These are phyloP conservation scores for Hypsizygus marmoreus DNA, from an alignment of 768 basidiomycete genomes.

Conservation along the genomic window DNA sequence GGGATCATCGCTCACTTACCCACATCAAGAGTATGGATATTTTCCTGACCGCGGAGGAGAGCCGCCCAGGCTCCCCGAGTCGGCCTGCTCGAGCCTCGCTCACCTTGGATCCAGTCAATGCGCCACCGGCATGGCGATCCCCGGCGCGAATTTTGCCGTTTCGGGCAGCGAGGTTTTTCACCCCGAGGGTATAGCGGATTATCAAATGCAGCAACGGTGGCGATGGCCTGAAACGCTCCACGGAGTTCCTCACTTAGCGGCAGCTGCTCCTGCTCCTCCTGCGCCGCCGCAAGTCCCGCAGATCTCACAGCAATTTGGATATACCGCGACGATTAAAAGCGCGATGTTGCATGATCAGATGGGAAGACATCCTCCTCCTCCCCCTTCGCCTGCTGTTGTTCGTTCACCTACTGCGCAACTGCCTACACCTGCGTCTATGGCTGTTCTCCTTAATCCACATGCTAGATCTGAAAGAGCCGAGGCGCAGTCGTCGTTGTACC, in stretches of 20 bases:
- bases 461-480: constrained; percentile 31
- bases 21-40: constrained; percentile 46
- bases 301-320: constrained; percentile 18
- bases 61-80: constrained; percentile 26
- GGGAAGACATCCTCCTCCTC: too few relatives aligned
- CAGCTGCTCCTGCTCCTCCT: constrained; percentile 31
- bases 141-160: constrained; percentile 33
- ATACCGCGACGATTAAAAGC: constrained; percentile 30
- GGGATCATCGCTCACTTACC: constrained; percentile 49
- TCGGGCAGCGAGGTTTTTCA: constrained; percentile 26
- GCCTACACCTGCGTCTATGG: constrained; percentile 52
- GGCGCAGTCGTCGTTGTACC: constrained; percentile 14
- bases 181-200: constrained; percentile 43
- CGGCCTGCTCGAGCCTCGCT: constrained; percentile 33
- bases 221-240: constrained; percentile 26
- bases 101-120: constrained; percentile 34
- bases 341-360: constrained; percentile 12
- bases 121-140: constrained; percentile 48
- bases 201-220: constrained; percentile 32
- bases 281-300: constrained; percentile 20
- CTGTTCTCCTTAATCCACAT: constrained; percentile 41
- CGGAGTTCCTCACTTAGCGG: constrained; percentile 36
- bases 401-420: constrained; percentile 40
- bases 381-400: constrained; percentile 26
- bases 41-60: constrained; percentile 42